These are phyloP conservation scores for Klebsormidium nitens DNA, from an alignment of 139 green algal species.

Conservation along the genomic window DNA sequence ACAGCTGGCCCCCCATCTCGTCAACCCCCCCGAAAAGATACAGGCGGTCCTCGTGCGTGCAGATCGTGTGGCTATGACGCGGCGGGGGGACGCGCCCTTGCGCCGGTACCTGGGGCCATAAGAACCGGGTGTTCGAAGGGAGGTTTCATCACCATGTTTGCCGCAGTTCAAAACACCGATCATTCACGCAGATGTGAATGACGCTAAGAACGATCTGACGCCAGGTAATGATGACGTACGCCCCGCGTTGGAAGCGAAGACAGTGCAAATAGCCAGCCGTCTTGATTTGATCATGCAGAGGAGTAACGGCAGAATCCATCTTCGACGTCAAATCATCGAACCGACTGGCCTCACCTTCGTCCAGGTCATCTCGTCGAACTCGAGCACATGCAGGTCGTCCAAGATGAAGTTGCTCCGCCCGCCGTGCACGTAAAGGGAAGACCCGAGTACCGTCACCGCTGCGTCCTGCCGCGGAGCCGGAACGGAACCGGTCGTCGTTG, in stretches of 20 bases:
- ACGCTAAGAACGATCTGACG: too few relatives aligned
- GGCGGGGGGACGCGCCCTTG: constrained; percentile 51
- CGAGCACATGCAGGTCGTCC: constrained; percentile 69
- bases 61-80: constrained; percentile 52
- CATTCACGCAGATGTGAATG: too few relatives aligned
- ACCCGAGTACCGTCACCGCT: constrained; percentile 26
- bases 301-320: too few relatives aligned
- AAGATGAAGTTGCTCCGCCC: constrained; percentile 79
- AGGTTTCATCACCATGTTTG: too few relatives aligned
- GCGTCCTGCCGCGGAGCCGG: constrained; percentile 63
- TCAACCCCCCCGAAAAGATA: constrained; percentile 72
- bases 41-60: constrained; percentile 48
- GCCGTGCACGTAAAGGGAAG: constrained; percentile 61
- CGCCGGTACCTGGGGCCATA: too few relatives aligned
- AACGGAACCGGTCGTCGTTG: constrained; percentile 52
- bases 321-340: too few relatives aligned
- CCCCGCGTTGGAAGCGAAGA: too few relatives aligned
- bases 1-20: constrained; percentile 33
- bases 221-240: too few relatives aligned
- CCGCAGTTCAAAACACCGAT: too few relatives aligned
- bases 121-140: too few relatives aligned
- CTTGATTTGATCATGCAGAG: too few relatives aligned
- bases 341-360: constrained; percentile 49
- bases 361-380: constrained; percentile 60
- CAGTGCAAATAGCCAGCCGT: too few relatives aligned